phyloP scores from a whole-genome alignment of 2,329 filamentous ascomycete species.

The Aspergillus brasiliensis region DNA sequence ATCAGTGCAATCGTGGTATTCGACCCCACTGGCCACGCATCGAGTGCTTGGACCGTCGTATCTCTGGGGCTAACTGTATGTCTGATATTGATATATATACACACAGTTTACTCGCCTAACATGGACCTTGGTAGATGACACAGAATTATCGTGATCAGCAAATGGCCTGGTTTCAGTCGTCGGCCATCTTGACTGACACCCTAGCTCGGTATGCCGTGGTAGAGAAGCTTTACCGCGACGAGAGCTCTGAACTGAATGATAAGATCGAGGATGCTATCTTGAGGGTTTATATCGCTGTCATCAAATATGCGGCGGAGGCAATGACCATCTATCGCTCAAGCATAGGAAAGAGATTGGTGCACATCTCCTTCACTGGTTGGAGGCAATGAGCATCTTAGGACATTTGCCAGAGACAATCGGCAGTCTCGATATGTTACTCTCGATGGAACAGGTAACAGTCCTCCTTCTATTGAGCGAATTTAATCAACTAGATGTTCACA shows the following conservation, averaged over 20 bases:
- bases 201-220: slow-evolving; percentile 5
- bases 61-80: slow-evolving; percentile 22
- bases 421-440: slow-evolving; percentile 19
- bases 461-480: too few species aligned
- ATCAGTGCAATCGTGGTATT: slow-evolving; percentile 11
- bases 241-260: too few species aligned
- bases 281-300: too few species aligned
- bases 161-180: slow-evolving; percentile 16
- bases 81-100: background rate
- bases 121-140: slow-evolving; percentile 13
- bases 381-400: slow-evolving; percentile 25
- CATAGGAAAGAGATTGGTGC: too few species aligned
- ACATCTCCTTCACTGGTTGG: slow-evolving; percentile 29
- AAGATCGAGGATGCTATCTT: too few species aligned
- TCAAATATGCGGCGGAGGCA: too few species aligned
- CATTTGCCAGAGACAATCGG: slow-evolving; percentile 17
- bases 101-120: background rate
- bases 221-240: too few species aligned
- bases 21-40: slow-evolving; percentile 19
- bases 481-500: too few species aligned
- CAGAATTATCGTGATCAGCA: slow-evolving; percentile 14
- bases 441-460: slow-evolving; percentile 9
- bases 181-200: slow-evolving; percentile 17
- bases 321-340: too few species aligned
- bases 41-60: slow-evolving; percentile 20